phyloP scores from a whole-genome alignment of 768 basidiomycete genomes.

The Crassisporium funariophilum region DNA sequence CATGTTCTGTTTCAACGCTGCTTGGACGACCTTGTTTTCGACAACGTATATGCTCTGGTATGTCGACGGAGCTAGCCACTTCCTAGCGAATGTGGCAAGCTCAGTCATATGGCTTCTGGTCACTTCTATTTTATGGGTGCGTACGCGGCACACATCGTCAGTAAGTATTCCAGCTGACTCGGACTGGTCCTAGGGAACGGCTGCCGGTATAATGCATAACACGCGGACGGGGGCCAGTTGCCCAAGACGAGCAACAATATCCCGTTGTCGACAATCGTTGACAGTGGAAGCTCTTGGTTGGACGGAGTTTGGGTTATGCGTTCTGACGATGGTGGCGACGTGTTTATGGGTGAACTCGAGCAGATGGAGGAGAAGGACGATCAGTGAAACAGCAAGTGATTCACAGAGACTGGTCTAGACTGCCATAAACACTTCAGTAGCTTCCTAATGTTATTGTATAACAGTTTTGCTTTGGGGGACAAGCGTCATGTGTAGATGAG shows the following conservation, averaged over 20 bases:
- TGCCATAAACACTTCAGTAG: no score
- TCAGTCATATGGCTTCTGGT: constrained; percentile 74
- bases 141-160: not conserved
- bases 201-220: constrained; percentile 67
- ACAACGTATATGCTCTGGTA: constrained; percentile 74
- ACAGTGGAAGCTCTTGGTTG: constrained; percentile 78
- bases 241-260: constrained; percentile 50
- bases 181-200: constrained; percentile 54
- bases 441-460: no score
- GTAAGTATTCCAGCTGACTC: not conserved
- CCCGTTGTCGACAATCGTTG: constrained; percentile 70
- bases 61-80: constrained; percentile 61
- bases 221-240: constrained; percentile 66
- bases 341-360: constrained; percentile 41
- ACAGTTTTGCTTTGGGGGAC: no score
- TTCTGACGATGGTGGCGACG: constrained; percentile 56
- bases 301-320: constrained; percentile 70
- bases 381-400: constrained; percentile 24
- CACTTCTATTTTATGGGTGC: constrained; percentile 69
- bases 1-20: constrained; percentile 62
- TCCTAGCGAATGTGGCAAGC: constrained; percentile 77
- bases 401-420: constrained; percentile 24
- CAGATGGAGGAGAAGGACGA: constrained; percentile 20
- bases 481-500: no score
- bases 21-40: constrained; percentile 77